Percentiles rank a stretch among this genome's conserved stretches.
Evolutionary conservation across 2,329 filamentous ascomycete species (phyloP).

Genomic region (Arthrocladium fulminans): DNA sequence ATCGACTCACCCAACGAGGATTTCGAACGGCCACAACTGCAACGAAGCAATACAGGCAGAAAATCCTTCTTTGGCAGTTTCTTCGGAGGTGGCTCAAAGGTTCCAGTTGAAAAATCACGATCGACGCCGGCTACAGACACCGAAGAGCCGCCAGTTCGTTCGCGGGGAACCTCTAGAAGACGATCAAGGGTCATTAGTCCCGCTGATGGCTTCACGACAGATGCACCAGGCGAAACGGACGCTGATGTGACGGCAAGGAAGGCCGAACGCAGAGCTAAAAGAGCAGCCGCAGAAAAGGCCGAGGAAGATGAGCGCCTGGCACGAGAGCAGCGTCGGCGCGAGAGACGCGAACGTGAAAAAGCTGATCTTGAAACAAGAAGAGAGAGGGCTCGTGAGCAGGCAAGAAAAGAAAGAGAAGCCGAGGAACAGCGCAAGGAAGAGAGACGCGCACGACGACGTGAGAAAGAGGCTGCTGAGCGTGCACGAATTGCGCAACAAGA

Average conservation of each 20-base stretch:
- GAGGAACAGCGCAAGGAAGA: conserved; percentile 49
- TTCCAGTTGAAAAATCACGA: conserved; percentile 25
- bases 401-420: conserved; percentile 49
- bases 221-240: conserved; percentile 44
- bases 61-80: conserved; percentile 56
- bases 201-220: conserved; percentile 38
- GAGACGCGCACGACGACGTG: conserved; percentile 46
- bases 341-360: conserved; percentile 44
- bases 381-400: conserved; percentile 30
- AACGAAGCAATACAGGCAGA: conserved; percentile 54
- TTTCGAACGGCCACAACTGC: conserved; percentile 43
- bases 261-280: conserved; percentile 53
- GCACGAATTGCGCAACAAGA: conserved; percentile 27
- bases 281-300: conserved; percentile 34
- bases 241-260: conserved; percentile 54
- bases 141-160: conserved; percentile 20
- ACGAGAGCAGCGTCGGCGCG: conserved; percentile 29
- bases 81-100: conserved; percentile 47
- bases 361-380: conserved; percentile 48
- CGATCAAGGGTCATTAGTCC: conserved; percentile 39
- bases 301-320: conserved; percentile 29
- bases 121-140: conserved; percentile 24
- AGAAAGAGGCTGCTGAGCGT: conserved; percentile 25
- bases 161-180: conserved; percentile 30
- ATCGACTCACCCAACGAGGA: conserved; percentile 42